Conservation (phyloP, 2,329 filamentous ascomycete genomes). For the Penicillium capsulatum region DNA sequence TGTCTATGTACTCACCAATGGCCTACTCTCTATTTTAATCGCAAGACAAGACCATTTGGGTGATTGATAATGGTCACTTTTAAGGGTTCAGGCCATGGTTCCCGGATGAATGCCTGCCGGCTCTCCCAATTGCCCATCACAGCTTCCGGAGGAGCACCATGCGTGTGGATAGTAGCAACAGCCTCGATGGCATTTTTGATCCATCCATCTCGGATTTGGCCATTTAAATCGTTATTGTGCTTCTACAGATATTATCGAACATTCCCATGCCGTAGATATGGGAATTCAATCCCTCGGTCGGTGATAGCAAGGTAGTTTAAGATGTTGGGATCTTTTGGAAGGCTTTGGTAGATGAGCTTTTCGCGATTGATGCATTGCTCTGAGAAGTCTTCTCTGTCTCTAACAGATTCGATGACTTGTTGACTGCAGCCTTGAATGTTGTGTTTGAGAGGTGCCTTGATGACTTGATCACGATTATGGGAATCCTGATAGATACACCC, state of each 20-base stretch:
- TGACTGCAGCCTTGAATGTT: neutral
- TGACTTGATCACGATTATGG: constrained; percentile 1
- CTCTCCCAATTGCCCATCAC: too few species aligned
- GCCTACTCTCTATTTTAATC: too few species aligned
- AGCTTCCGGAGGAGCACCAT: too few species aligned
- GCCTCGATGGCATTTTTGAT: constrained; percentile 12
- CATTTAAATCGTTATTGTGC: neutral
- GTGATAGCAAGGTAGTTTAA: constrained; percentile 5
- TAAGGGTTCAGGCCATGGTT: too few species aligned
- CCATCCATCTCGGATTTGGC: constrained; percentile 5
- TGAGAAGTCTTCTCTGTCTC: neutral
- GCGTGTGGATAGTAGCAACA: constrained; percentile 8
- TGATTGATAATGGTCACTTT: too few species aligned
- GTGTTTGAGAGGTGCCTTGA: constrained; percentile 5
- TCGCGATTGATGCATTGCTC: constrained; percentile 2
- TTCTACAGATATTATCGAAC: constrained; percentile 1
- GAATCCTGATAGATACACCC: neutral
- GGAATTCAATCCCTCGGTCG: neutral
- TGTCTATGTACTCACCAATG: too few species aligned
- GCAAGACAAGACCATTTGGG: too few species aligned
- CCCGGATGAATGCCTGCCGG: too few species aligned
- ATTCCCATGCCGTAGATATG: constrained; percentile 3
- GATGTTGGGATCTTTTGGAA: constrained; percentile 5
- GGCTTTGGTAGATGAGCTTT: constrained; percentile 4
- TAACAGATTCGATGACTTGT: neutral